phyloP scores from a whole-genome alignment of 2,329 filamentous ascomycete genomes.

The Cercospora beticola region DNA sequence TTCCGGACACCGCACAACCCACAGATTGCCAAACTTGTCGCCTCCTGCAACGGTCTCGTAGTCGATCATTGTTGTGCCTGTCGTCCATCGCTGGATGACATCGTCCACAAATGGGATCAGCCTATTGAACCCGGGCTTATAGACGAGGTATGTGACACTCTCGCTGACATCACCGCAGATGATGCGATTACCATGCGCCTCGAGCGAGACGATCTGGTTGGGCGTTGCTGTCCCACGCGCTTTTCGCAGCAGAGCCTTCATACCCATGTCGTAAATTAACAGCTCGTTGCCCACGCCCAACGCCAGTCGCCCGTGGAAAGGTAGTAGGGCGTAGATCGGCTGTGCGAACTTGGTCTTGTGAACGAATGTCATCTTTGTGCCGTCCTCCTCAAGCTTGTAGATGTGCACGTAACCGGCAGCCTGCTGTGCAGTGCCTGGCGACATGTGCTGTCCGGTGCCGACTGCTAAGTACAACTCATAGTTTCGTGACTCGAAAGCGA shows the following conservation, averaged over 20 bases:
- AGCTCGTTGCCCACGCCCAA: constrained; percentile 82
- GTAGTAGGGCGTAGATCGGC: constrained; percentile 83
- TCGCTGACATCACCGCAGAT: constrained; percentile 91
- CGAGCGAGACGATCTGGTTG: constrained; percentile 77
- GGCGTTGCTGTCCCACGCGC: constrained; percentile 46
- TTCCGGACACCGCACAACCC: constrained; percentile 81
- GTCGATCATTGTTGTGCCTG: constrained; percentile 88
- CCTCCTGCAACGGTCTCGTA: constrained; percentile 94
- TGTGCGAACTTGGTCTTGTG: constrained; percentile 94
- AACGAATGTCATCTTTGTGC: constrained; percentile 86
- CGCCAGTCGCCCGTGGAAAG: constrained; percentile 86
- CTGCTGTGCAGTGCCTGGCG: constrained; percentile 24
- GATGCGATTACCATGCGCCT: constrained; percentile 88
- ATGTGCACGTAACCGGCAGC: constrained; percentile 77
- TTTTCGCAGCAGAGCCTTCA: constrained; percentile 90
- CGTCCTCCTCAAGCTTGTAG: constrained; percentile 83
- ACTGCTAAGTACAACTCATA: constrained; percentile 90
- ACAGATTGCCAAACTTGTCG: constrained; percentile 97
- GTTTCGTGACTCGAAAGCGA: constrained; percentile 84
- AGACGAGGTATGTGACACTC: constrained; percentile 86
- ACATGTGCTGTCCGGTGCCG: constrained; percentile 87
- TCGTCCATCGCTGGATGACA: constrained; percentile 84
- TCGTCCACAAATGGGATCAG: constrained; percentile 94
- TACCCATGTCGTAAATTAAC: constrained; percentile 87
- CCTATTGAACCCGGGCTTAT: constrained; percentile 87